Conservation (phyloP, 2,329 filamentous ascomycete genomes). For the Cryphonectria radicalis region DNA sequence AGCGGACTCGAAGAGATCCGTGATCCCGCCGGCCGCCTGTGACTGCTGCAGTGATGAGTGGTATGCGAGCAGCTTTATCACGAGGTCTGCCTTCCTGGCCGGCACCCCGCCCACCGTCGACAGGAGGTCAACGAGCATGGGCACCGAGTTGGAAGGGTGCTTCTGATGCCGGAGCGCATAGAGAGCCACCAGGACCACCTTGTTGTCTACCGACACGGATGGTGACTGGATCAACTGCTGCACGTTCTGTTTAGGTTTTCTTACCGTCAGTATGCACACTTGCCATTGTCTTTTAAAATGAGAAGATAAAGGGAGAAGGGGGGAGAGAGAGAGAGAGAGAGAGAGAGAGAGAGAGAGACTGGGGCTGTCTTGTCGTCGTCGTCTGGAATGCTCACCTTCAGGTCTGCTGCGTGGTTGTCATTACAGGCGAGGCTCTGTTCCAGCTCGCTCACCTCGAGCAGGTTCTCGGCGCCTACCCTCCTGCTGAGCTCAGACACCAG, state of each 20-base stretch:
- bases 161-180: slow-evolving; percentile 93
- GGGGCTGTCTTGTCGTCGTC: neutral
- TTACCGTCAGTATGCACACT: slow-evolving; percentile 11
- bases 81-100: slow-evolving; percentile 74
- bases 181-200: slow-evolving; percentile 88
- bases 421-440: slow-evolving; percentile 97
- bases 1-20: slow-evolving; percentile 88
- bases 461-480: slow-evolving; percentile 79
- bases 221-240: slow-evolving; percentile 86
- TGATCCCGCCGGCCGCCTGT: slow-evolving; percentile 76
- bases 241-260: slow-evolving; percentile 61
- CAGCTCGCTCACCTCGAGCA: slow-evolving; percentile 95
- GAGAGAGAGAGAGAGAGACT: too few relatives aligned
- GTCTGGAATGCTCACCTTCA: slow-evolving; percentile 66
- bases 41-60: slow-evolving; percentile 84
- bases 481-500: slow-evolving; percentile 92
- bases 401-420: slow-evolving; percentile 87
- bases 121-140: slow-evolving; percentile 85
- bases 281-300: neutral
- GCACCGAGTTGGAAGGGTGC: slow-evolving; percentile 79
- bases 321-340: too few relatives aligned
- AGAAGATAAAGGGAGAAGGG: neutral
- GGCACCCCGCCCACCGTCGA: slow-evolving; percentile 82
- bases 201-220: slow-evolving; percentile 77
- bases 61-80: slow-evolving; percentile 82